Conservation (phyloP, 2,329 filamentous ascomycete species). For the Aspergillus fumigatiaffinis region DNA sequence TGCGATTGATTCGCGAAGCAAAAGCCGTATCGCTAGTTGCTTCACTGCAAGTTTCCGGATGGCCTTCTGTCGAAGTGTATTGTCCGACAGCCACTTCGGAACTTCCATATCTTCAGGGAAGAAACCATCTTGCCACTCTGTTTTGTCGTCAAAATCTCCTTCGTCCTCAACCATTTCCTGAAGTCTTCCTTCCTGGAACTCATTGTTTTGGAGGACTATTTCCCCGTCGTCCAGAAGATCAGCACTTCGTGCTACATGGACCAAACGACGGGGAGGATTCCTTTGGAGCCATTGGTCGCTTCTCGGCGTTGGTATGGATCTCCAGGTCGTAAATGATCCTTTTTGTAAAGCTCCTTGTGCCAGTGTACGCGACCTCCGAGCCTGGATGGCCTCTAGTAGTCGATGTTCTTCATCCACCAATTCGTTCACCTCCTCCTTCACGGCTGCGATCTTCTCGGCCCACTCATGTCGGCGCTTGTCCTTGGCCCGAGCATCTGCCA, state of each 20-base stretch:
- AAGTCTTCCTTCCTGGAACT: background rate
- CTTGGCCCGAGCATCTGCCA: constrained; percentile 40
- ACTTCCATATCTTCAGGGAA: constrained; percentile 19
- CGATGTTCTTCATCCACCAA: constrained; percentile 38
- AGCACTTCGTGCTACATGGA: background rate
- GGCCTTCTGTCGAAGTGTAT: constrained; percentile 31
- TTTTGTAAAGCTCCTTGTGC: constrained; percentile 20
- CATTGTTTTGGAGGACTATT: background rate
- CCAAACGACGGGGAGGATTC: background rate
- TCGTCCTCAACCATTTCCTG: constrained; percentile 5
- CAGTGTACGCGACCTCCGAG: constrained; percentile 17
- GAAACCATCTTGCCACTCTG: constrained; percentile 12
- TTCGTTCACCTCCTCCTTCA: constrained; percentile 39
- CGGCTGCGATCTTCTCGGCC: constrained; percentile 41
- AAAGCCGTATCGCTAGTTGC: constrained; percentile 37
- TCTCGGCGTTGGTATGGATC: constrained; percentile 9
- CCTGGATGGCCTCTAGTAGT: constrained; percentile 29
- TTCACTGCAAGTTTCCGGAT: constrained; percentile 38
- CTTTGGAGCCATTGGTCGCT: background rate
- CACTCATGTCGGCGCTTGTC: constrained; percentile 37
- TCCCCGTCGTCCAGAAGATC: background rate
- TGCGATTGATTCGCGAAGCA: constrained; percentile 37
- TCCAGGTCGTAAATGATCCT: constrained; percentile 22
- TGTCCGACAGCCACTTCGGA: constrained; percentile 26
- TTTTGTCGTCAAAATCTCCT: constrained; percentile 3